phyloP scores from a whole-genome alignment of 306 rosid genomes.

The Bauhinia variegata region DNA sequence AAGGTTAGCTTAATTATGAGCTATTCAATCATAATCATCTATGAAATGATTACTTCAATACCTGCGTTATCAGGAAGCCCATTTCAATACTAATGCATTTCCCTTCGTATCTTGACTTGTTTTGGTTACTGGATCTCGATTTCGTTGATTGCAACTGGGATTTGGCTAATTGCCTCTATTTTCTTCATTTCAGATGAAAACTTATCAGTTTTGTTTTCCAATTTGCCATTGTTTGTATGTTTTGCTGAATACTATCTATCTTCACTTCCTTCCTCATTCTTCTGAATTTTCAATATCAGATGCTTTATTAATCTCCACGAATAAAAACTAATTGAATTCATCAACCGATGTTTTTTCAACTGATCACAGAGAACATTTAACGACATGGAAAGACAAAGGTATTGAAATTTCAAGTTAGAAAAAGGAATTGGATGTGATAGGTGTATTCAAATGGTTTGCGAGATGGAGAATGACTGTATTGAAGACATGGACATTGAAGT shows the following conservation, averaged over 20 bases:
- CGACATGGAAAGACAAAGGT: conserved; percentile 11
- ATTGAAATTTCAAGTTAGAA: conserved; percentile 35
- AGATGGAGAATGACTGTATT: conserved; percentile 72
- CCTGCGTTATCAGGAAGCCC: no score
- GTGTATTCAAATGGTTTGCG: conserved; percentile 80
- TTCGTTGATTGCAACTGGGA: conserved; percentile 34
- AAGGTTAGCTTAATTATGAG: conserved; percentile 50
- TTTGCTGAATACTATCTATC: background rate
- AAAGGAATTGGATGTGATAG: no score
- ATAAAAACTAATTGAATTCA: conserved; percentile 18
- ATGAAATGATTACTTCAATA: conserved; percentile 15
- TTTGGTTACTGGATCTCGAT: conserved; percentile 39
- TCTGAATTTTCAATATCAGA: no score
- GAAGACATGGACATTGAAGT: conserved; percentile 86
- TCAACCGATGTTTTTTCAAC: conserved; percentile 7
- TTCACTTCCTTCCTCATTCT: conserved; percentile 13
- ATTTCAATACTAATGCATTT: conserved; percentile 17
- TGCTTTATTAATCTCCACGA: no score
- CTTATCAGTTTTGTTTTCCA: conserved; percentile 26
- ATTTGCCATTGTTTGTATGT: conserved; percentile 16
- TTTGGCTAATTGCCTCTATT: background rate
- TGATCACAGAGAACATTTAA: conserved; percentile 5
- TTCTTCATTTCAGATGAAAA: conserved; percentile 3
- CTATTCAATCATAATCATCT: conserved; percentile 28
- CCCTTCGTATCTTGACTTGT: background rate